Base-by-base conservation (phyloP, 2,329 filamentous ascomycete species). In the Fusarium tjaetaba region DNA sequence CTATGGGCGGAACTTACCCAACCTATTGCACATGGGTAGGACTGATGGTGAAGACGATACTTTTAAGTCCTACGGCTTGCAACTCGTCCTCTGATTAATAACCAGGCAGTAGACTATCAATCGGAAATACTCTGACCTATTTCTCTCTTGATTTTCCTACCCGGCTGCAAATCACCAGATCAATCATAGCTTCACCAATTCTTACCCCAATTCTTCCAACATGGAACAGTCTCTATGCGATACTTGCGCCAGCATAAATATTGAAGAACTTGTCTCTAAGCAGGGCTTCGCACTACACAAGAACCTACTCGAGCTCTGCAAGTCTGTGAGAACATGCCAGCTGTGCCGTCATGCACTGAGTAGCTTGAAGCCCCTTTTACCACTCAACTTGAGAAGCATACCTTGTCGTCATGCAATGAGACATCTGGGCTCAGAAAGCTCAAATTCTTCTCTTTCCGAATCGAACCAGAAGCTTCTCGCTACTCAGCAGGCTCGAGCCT, bases 161-260 rank as follows among this genome's bases (percentile, higher is more conserved):
- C 5, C 6, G 7, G 4, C 20, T 15, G 8, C 26, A 11, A 16
- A 8, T n/a, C 10, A n/a, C 7, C 20, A 0, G 20, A 13, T 18
- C 46, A 13, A 16, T 16, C 11, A 10, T 16, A 16, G 2, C 24
- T 4, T 20, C 24, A 20, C 7, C 43, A 26, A 45, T 9, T 26
- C 7, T 20, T 20, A 45, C 24, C 11, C 7, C 43, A 6, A 14
- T 16, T n/a, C 28, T n/a, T 9, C 14, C 28, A 49, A 5, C 7
- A 58, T 58, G 55, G n/a, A 58, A 7, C n/a, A n/a, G 15, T 22
- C 36, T 26, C 42, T 66, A 4, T 66, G 63, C 34, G 22, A 20
- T 13, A n/a, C n/a, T 10, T 66, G 63, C n/a, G 15, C 18, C 20
- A 38, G n/a, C 2, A 26, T 66, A 0, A 66, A 36, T 24, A 66